These are phyloP conservation scores for Sinapis alba DNA, from an alignment of 441 rosid genomes.

Conservation along the genomic window DNA sequence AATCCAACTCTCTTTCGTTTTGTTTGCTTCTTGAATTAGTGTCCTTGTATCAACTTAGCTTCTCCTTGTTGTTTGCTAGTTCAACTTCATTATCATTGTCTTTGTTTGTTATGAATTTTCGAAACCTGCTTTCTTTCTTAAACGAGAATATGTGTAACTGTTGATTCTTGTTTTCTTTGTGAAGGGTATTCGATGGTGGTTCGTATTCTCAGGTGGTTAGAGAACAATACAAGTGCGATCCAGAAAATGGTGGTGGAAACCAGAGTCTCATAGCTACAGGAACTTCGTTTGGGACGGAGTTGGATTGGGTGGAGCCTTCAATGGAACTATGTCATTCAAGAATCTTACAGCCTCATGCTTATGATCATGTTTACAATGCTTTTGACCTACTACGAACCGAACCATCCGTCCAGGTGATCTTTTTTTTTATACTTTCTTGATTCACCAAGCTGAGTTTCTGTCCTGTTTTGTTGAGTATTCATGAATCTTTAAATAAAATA, in stretches of 20 bases:
- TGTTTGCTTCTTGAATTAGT: conserved; percentile 33
- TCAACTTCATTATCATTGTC: conserved; percentile 24
- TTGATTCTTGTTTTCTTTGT: neutral
- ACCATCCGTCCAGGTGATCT: conserved; percentile 52
- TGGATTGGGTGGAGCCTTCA: conserved; percentile 47
- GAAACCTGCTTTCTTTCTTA: neutral
- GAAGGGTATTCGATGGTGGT: conserved; percentile 40
- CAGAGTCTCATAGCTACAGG: conserved; percentile 35
- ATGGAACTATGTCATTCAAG: conserved; percentile 44
- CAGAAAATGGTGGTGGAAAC: conserved; percentile 41
- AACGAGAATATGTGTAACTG: neutral
- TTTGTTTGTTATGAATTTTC: neutral
- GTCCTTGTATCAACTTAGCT: conserved; percentile 10
- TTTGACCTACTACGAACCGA: conserved; percentile 48
- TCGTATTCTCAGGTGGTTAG: conserved; percentile 48
- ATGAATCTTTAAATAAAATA: neutral
- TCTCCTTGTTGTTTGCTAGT: neutral
- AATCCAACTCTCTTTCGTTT: neutral
- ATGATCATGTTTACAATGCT: conserved; percentile 42
- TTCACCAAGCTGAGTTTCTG: neutral
- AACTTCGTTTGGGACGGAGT: conserved; percentile 40
- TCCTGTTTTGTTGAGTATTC: neutral
- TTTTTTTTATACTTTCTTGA: neutral
- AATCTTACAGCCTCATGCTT: conserved; percentile 38
- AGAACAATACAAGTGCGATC: conserved; percentile 49